Evolutionary conservation across 352 stramenopile species (phyloP).

Genomic region (Phytophthora europaea): DNA sequence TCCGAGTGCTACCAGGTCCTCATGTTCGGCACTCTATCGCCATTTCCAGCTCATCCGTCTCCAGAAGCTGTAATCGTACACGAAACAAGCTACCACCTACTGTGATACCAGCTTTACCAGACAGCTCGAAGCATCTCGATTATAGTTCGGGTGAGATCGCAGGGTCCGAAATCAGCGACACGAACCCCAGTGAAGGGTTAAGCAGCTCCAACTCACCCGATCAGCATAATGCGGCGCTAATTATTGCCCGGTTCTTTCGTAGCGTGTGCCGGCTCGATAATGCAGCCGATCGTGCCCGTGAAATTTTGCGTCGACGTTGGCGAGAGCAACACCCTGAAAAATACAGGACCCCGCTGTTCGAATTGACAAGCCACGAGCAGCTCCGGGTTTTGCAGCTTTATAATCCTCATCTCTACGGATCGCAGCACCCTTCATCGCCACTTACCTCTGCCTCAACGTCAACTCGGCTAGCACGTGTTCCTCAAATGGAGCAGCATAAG

Average conservation of each 20-base stretch:
- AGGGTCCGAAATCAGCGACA: slow-evolving; percentile 4
- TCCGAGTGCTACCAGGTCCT: slow-evolving; percentile 9
- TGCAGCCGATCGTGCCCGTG: slow-evolving; percentile 28
- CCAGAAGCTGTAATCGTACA: background rate
- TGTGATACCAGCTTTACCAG: slow-evolving; percentile 1
- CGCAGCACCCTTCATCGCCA: slow-evolving; percentile 21
- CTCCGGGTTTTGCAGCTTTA: slow-evolving; percentile 68
- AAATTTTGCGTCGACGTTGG: slow-evolving; percentile 44
- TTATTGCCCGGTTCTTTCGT: slow-evolving; percentile 71
- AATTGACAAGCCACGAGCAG: slow-evolving; percentile 56
- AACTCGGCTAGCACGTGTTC: slow-evolving; percentile 24
- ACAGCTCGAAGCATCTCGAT: background rate
- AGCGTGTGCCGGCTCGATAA: slow-evolving; percentile 43
- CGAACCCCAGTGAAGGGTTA: background rate
- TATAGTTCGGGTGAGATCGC: background rate
- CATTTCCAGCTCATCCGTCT: background rate
- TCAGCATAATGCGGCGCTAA: slow-evolving; percentile 54
- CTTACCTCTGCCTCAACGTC: slow-evolving; percentile 22
- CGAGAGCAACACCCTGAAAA: slow-evolving; percentile 37
- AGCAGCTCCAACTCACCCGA: background rate
- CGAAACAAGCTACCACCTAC: background rate
- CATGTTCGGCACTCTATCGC: background rate
- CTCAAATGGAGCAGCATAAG: slow-evolving; percentile 37
- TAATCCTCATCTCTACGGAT: slow-evolving; percentile 65
- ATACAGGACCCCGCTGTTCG: slow-evolving; percentile 27